Base-by-base conservation (phyloP, 2,329 filamentous ascomycete species). In the Colletotrichum chlorophyti region DNA sequence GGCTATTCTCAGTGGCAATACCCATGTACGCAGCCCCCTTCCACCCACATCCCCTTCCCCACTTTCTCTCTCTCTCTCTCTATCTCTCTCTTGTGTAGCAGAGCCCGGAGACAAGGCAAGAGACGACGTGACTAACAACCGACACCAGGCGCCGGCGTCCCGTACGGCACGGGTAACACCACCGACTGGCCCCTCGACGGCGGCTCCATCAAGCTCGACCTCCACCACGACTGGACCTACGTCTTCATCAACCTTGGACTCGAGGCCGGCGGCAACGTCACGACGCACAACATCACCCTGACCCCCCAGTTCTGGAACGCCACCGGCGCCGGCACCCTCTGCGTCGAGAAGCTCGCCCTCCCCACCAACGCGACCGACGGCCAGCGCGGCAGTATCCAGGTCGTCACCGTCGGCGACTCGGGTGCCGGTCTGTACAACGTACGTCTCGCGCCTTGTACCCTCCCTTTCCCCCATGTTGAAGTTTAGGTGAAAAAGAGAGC, bases 201-300 rank as follows among this genome's bases (percentile, higher is more conserved):
- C 62, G 81, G 81, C 62, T 72, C 76, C 31, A 65, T 84, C 46
- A 68, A 72, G 62, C 74, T 84, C 12, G 72, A 77, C 35, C 76
- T 84, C 27, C 80, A 81, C 71, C 82, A 84, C 70, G 63, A 69
- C 6, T 84, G 79, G 79, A 72, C 75, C 27, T 84, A 83, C 68
- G 54, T 84, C 66, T 83, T 78, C 66, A 68, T 84, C 70, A 84
- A 84, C 70, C 72, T 83, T 46, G 81, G 79, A 42, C 69, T 83
- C 37, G 78, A 79, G 68, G 68, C 68, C 40, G 71, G 70, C 61
- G 62, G 58, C 15, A 81, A 81, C 69, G 69, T 82, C 19, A 80
- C 79, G 66, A 85, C 84, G 72, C 93, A 88, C 80, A 91, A 89
- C 78, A 80, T 88, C 71, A 83, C 86, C 29, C 78, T 92, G 24